Percentiles rank a stretch among this genome's conserved stretches.
Evolutionary conservation across 345 rosid species (phyloP).

Genomic region (Camelina neglecta): DNA sequence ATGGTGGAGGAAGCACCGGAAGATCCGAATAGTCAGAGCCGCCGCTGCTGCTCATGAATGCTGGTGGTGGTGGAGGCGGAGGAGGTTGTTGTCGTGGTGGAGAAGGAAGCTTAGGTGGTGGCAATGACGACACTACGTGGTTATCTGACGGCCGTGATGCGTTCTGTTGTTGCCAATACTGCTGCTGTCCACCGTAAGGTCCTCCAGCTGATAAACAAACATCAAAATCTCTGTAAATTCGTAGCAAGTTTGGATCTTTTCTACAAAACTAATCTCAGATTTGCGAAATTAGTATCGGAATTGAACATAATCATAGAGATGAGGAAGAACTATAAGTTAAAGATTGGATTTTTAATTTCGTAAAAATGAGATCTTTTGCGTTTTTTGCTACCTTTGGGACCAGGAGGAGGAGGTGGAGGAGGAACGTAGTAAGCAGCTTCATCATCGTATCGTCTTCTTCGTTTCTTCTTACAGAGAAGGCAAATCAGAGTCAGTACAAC

Average conservation of each 20-base stretch:
- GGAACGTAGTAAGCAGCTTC: constrained; percentile 56
- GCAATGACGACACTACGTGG: constrained; percentile 40
- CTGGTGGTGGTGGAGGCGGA: constrained; percentile 52
- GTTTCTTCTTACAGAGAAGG: constrained; percentile 63
- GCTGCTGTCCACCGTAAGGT: constrained; percentile 60
- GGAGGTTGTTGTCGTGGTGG: constrained; percentile 41
- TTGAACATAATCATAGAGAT: no score
- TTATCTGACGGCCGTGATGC: constrained; percentile 53
- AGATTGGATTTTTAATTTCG: constrained; percentile 1
- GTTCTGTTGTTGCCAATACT: constrained; percentile 75
- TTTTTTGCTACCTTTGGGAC: constrained; percentile 27
- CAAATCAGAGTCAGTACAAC: constrained; percentile 53
- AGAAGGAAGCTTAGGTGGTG: constrained; percentile 52
- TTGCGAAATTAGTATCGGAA: not conserved
- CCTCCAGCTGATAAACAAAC: constrained; percentile 52
- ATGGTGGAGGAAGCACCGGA: constrained; percentile 63
- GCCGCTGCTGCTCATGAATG: constrained; percentile 63
- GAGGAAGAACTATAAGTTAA: not conserved
- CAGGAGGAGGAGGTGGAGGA: constrained; percentile 61
- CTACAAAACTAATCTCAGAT: not conserved
- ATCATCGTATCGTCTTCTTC: constrained; percentile 52
- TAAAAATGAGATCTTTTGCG: not conserved
- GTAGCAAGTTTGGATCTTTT: constrained; percentile 9
- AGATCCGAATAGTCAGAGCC: constrained; percentile 67
- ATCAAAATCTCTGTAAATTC: constrained; percentile 10